These are phyloP conservation scores for Brassica incana DNA, from an alignment of 345 rosid species.

Conservation along the genomic window DNA sequence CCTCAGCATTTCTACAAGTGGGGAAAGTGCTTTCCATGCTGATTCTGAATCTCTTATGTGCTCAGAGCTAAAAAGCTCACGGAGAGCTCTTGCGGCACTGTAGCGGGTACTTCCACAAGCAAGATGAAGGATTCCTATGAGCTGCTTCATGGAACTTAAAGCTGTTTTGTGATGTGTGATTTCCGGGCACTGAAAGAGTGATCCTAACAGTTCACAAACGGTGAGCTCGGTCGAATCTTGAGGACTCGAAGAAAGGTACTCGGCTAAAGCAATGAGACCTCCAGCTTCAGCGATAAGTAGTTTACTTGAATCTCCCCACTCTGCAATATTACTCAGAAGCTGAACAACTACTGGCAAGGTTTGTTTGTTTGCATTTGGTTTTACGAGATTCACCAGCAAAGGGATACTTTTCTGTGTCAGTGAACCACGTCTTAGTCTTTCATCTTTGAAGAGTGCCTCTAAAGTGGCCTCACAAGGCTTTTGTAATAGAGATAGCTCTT, in stretches of 20 bases:
- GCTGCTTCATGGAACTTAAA: slow-evolving; percentile 67
- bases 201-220: slow-evolving; percentile 62
- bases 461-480: slow-evolving; percentile 65
- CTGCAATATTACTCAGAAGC: slow-evolving; percentile 61
- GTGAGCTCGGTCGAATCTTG: slow-evolving; percentile 71
- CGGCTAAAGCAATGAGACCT: slow-evolving; percentile 73
- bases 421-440: slow-evolving; percentile 60
- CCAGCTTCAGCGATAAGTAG: slow-evolving; percentile 80
- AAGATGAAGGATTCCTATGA: slow-evolving; percentile 63
- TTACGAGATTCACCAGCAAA: slow-evolving; percentile 69
- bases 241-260: slow-evolving; percentile 75
- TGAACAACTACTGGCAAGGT: slow-evolving; percentile 66
- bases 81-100: slow-evolving; percentile 73
- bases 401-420: slow-evolving; percentile 63
- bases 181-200: slow-evolving; percentile 61
- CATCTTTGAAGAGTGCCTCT: slow-evolving; percentile 63
- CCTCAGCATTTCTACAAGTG: slow-evolving; percentile 74
- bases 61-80: slow-evolving; percentile 65
- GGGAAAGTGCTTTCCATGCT: slow-evolving; percentile 72
- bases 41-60: slow-evolving; percentile 67
- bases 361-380: slow-evolving; percentile 75
- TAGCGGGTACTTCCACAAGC: slow-evolving; percentile 68
- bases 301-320: slow-evolving; percentile 67
- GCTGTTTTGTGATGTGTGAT: slow-evolving; percentile 63
- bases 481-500: slow-evolving; percentile 56